A percentile compares a stretch with the other conserved stretches of the same genome.
Evolutionary conservation across 1,284 basidiomycete species (phyloP).

Genomic region (Pyrrhoderma lamaoense): DNA sequence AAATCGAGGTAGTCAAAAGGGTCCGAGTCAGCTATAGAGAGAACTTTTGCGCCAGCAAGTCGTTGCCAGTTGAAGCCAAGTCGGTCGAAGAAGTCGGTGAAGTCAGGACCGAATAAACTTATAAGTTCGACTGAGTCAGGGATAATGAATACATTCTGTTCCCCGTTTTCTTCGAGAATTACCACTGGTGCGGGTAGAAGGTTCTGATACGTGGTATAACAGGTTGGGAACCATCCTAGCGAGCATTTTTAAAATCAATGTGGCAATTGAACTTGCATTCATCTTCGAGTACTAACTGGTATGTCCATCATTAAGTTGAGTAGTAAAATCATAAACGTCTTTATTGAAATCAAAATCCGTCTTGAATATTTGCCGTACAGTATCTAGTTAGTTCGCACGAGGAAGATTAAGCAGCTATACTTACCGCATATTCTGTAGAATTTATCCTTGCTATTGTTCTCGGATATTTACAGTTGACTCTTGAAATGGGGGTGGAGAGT

Average conservation of each 20-base stretch:
- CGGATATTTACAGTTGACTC: conserved; percentile 53
- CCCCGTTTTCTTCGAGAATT: conserved; percentile 45
- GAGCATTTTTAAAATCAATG: neutral
- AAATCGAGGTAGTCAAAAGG: conserved; percentile 50
- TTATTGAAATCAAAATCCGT: conserved; percentile 59
- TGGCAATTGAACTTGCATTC: neutral
- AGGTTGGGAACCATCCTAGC: conserved; percentile 50
- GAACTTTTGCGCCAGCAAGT: conserved; percentile 51
- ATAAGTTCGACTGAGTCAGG: conserved; percentile 49
- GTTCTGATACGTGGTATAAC: conserved; percentile 51
- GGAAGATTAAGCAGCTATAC: too few species aligned
- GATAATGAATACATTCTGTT: conserved; percentile 46
- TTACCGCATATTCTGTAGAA: conserved; percentile 34
- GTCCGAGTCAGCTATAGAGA: conserved; percentile 46
- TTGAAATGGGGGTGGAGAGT: conserved; percentile 54
- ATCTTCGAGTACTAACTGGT: conserved; percentile 43
- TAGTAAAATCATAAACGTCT: conserved; percentile 49
- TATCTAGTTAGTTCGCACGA: neutral
- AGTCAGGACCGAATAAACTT: conserved; percentile 37
- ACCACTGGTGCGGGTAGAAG: conserved; percentile 54
- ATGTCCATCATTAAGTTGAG: conserved; percentile 56
- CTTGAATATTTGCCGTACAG: too few species aligned
- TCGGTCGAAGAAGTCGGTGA: conserved; percentile 42
- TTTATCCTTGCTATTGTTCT: conserved; percentile 41
- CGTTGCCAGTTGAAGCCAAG: conserved; percentile 50